These are phyloP conservation scores for Linnemannia zychae DNA, from an alignment of 192 early-diverging fungal species.

Conservation along the genomic window DNA sequence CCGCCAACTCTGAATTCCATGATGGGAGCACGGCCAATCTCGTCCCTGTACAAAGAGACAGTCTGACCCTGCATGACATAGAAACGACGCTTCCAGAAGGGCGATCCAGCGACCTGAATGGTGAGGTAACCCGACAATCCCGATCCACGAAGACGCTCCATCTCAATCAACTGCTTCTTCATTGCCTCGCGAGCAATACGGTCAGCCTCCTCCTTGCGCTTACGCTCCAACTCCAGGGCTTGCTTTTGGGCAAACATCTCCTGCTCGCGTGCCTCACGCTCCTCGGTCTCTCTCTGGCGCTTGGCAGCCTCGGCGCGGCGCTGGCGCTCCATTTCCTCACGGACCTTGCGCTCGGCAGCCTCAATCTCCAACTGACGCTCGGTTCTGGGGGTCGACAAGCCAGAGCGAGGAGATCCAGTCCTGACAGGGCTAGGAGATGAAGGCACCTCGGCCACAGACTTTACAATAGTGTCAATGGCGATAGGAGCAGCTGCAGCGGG, in stretches of 20 bases:
- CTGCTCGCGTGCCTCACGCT: slow-evolving; percentile 47
- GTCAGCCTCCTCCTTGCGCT: slow-evolving; percentile 63
- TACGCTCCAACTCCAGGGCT: slow-evolving; percentile 64
- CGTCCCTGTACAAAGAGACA: slow-evolving; percentile 64
- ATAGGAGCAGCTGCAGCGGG: slow-evolving; percentile 11
- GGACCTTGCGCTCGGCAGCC: slow-evolving; percentile 41
- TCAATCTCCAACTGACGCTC: slow-evolving; percentile 51
- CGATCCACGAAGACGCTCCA: slow-evolving; percentile 56
- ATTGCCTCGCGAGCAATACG: slow-evolving; percentile 54
- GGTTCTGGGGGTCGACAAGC: slow-evolving; percentile 47
- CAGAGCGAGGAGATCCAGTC: slow-evolving; percentile 43
- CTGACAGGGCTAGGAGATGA: slow-evolving; percentile 31
- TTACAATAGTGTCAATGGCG: slow-evolving; percentile 22
- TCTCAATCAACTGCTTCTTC: slow-evolving; percentile 59
- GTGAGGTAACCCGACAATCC: slow-evolving; percentile 60
- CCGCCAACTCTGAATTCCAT: slow-evolving; percentile 58
- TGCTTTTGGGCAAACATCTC: slow-evolving; percentile 45
- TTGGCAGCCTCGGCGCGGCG: slow-evolving; percentile 48
- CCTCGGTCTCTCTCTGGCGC: slow-evolving; percentile 48
- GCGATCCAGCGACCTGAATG: slow-evolving; percentile 59
- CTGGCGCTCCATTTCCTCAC: slow-evolving; percentile 57
- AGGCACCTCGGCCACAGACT: slow-evolving; percentile 23
- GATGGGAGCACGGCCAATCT: slow-evolving; percentile 55
- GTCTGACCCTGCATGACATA: slow-evolving; percentile 67
- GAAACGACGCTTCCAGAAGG: slow-evolving; percentile 73